Conservation (phyloP, 495 filamentous ascomycete genomes). For the Penicillium simplicissimum region DNA sequence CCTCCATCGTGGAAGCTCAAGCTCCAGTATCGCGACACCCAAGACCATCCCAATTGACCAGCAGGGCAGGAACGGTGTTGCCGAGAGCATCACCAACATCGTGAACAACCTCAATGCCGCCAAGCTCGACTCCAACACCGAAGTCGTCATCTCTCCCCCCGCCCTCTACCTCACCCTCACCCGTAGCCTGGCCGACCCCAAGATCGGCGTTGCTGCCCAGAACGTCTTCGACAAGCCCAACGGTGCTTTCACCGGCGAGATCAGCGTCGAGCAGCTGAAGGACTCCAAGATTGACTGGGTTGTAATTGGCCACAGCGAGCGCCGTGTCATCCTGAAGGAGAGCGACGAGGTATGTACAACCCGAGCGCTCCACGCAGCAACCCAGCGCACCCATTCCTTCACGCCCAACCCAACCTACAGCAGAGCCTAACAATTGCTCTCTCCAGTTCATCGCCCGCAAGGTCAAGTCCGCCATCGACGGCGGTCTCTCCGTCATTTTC, state of each 20-base stretch:
- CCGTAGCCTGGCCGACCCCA: constrained; percentile 65
- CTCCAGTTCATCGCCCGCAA: constrained; percentile 79
- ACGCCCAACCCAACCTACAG: background rate
- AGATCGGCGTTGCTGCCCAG: constrained; percentile 84
- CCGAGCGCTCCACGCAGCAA: background rate
- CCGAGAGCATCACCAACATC: constrained; percentile 82
- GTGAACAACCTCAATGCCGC: constrained; percentile 83
- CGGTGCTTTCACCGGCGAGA: constrained; percentile 96
- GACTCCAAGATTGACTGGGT: constrained; percentile 86
- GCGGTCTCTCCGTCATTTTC: constrained; percentile 86
- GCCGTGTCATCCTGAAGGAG: constrained; percentile 84
- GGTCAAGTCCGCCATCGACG: constrained; percentile 85
- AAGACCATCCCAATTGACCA: constrained; percentile 17
- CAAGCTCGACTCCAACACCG: constrained; percentile 51
- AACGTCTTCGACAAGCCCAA: constrained; percentile 97
- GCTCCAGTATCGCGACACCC: background rate
- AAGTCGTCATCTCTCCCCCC: constrained; percentile 93
- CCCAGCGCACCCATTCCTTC: background rate
- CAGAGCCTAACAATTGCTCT: background rate
- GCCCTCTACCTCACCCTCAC: constrained; percentile 86
- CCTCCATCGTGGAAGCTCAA: constrained; percentile 18
- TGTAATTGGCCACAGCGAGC: constrained; percentile 90
- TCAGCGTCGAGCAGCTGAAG: constrained; percentile 84
- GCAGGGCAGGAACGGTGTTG: constrained; percentile 79
- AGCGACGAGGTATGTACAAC: constrained; percentile 58